Percentiles rank a stretch among this genome's conserved stretches.
phyloP scores from a whole-genome alignment of 257 asterid species.

The Solanum pimpinellifolium region DNA sequence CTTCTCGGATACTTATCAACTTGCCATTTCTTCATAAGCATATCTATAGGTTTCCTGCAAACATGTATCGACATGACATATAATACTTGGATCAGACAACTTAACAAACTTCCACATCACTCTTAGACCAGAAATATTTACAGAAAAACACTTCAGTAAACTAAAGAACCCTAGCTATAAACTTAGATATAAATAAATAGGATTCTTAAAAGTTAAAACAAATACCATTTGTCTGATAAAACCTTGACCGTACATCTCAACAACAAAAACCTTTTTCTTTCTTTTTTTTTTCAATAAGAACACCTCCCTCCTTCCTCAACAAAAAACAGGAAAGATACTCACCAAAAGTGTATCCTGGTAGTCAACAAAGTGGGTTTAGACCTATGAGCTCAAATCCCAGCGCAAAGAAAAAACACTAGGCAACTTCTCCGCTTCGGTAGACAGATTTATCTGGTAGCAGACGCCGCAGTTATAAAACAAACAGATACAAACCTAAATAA shows the following conservation, averaged over 20 bases:
- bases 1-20: neutral
- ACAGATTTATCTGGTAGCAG: neutral
- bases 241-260: neutral
- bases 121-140: neutral
- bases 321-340: neutral
- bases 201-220: neutral
- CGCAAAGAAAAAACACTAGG: neutral
- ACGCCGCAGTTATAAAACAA: neutral
- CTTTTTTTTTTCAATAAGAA: neutral
- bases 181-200: neutral
- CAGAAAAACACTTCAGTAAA: neutral
- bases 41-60: neutral
- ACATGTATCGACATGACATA: neutral
- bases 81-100: neutral
- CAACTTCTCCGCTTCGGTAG: neutral
- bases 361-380: neutral
- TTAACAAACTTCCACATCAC: neutral
- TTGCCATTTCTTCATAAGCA: neutral
- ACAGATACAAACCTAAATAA: neutral
- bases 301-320: neutral
- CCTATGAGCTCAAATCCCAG: neutral
- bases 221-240: neutral
- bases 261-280: neutral
- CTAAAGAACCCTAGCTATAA: neutral
- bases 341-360: neutral